A percentile compares a stretch with the other conserved stretches of the same genome.
Evolutionary conservation across 305 asterid species (phyloP).

Genomic region (Ruellia speciosa): DNA sequence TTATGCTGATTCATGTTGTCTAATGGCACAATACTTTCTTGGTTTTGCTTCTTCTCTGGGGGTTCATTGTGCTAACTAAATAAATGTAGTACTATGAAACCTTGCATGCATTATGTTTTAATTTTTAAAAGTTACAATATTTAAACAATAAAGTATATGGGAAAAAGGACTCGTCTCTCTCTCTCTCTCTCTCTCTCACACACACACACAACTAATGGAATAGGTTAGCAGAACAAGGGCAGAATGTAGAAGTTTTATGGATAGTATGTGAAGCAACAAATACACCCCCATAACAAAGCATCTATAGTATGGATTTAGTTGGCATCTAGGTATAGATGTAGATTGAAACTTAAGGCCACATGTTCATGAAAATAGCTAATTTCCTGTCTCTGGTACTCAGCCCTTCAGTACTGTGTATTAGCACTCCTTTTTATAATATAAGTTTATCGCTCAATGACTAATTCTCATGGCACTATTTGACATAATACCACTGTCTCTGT

Average conservation of each 20-base stretch:
- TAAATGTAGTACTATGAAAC: neutral
- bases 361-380: neutral
- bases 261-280: neutral
- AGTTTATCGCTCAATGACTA: neutral
- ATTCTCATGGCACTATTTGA: conserved; percentile 7
- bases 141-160: no score
- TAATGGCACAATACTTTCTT: no score
- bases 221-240: neutral
- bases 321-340: neutral
- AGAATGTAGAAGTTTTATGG: neutral
- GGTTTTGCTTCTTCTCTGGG: no score
- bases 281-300: neutral
- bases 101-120: neutral
- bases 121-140: no score
- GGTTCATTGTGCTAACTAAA: no score
- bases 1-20: no score
- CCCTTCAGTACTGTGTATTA: conserved; percentile 8
- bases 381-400: neutral
- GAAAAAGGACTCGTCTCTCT: no score
- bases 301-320: neutral
- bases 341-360: neutral
- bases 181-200: no score
- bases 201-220: no score
- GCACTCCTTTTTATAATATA: neutral
- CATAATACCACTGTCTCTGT: conserved; percentile 1